phyloP scores from a whole-genome alignment of 495 filamentous ascomycete genomes.

The Penicillium steckii region DNA sequence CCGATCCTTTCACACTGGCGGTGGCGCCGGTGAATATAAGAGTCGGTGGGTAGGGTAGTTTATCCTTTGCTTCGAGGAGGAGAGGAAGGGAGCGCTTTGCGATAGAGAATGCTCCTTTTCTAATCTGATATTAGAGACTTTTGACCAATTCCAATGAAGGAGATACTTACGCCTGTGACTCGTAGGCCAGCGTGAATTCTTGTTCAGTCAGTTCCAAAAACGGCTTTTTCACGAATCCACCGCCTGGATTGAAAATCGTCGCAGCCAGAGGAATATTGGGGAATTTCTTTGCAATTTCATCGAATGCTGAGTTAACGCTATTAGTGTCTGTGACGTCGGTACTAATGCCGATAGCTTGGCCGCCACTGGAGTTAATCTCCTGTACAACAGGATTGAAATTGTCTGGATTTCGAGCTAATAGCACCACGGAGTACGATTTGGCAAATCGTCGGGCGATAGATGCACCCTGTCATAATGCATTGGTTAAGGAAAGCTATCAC shows the following conservation, averaged over 20 bases:
- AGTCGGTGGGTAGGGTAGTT: constrained; percentile 61
- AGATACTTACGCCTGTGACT: constrained; percentile 58
- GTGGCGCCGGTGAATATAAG: constrained; percentile 88
- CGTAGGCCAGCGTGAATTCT: constrained; percentile 59
- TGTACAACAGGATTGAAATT: constrained; percentile 67
- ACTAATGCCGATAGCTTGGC: constrained; percentile 73
- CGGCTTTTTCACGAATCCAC: constrained; percentile 69
- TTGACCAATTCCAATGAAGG: too few relatives aligned
- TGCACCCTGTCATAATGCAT: constrained; percentile 36
- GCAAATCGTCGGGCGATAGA: constrained; percentile 68
- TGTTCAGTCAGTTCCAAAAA: constrained; percentile 72
- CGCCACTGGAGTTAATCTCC: constrained; percentile 69
- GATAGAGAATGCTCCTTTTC: constrained; percentile 76
- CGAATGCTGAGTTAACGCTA: constrained; percentile 66
- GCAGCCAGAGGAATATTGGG: constrained; percentile 56
- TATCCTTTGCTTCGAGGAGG: constrained; percentile 57
- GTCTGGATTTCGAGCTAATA: constrained; percentile 67
- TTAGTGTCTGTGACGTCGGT: constrained; percentile 65
- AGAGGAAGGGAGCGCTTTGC: constrained; percentile 70
- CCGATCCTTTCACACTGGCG: constrained; percentile 72
- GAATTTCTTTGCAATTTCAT: constrained; percentile 59
- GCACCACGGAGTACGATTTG: constrained; percentile 68
- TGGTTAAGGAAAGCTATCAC: neutral
- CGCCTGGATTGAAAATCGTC: constrained; percentile 80
- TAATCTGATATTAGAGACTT: constrained; percentile 25